Percentiles rank a stretch among this genome's conserved stretches.
These are phyloP conservation scores for Pestalotiopsis sp. DNA, from an alignment of 2,329 filamentous ascomycete species.

Conservation along the genomic window DNA sequence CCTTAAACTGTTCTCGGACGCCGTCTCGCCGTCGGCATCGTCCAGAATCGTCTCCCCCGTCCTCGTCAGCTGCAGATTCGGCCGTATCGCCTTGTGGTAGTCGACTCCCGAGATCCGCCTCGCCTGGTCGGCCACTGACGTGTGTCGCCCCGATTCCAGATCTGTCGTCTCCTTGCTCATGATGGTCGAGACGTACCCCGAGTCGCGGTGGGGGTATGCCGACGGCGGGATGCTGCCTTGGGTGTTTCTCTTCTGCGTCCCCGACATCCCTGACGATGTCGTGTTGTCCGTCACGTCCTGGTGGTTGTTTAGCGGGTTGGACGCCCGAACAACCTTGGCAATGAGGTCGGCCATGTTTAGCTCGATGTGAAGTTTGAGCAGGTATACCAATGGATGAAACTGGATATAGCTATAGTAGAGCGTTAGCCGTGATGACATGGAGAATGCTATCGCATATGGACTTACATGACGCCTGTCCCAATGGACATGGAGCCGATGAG, in stretches of 20 bases:
- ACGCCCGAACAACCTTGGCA: slow-evolving; percentile 32
- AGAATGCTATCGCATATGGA: neutral
- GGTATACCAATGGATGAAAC: slow-evolving; percentile 54
- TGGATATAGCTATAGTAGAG: slow-evolving; percentile 41
- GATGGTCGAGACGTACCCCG: neutral
- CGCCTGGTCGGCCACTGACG: neutral
- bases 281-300: neutral
- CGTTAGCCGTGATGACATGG: neutral
- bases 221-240: neutral
- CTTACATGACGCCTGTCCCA: slow-evolving; percentile 38
- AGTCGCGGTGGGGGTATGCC: neutral
- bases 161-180: neutral
- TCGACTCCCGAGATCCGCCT: neutral
- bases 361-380: slow-evolving; percentile 58
- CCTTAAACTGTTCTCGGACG: neutral
- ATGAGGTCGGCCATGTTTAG: slow-evolving; percentile 57
- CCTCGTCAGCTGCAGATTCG: neutral
- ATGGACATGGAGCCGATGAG: slow-evolving; percentile 45
- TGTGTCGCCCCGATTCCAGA: neutral
- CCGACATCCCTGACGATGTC: neutral
- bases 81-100: neutral
- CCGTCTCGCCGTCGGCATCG: neutral
- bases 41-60: neutral
- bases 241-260: neutral
- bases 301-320: slow-evolving; percentile 9